These are phyloP conservation scores for Penicillium sp. DNA, from an alignment of 2,329 filamentous ascomycete species.

Conservation along the genomic window DNA sequence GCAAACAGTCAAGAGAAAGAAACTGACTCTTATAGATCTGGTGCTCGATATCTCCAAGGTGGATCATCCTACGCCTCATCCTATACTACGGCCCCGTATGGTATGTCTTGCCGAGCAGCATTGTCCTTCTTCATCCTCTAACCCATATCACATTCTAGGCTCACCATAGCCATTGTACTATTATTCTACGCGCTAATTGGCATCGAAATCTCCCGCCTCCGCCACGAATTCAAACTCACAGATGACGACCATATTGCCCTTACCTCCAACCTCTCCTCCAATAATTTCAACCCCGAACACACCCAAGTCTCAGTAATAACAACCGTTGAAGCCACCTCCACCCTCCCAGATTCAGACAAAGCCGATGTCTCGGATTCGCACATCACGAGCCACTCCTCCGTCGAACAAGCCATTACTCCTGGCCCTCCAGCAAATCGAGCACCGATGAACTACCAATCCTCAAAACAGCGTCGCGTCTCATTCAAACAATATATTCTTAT, in stretches of 20 bases:
- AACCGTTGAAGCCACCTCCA: constrained; percentile 7
- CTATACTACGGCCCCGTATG: constrained; percentile 41
- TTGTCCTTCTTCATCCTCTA: background rate
- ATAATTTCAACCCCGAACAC: constrained; percentile 12
- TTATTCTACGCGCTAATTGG: constrained; percentile 30
- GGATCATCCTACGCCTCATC: constrained; percentile 37
- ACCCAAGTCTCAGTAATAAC: constrained; percentile 9
- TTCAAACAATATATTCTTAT: constrained; percentile 43
- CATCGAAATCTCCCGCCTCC: constrained; percentile 33
- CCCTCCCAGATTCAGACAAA: background rate
- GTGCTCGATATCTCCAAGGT: constrained; percentile 40
- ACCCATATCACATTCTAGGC: constrained; percentile 19
- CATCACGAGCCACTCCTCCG: constrained; percentile 9
- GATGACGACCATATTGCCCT: constrained; percentile 31
- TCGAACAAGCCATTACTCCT: constrained; percentile 4
- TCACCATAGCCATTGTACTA: constrained; percentile 26
- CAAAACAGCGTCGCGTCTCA: constrained; percentile 32
- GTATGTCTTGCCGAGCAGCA: constrained; percentile 16
- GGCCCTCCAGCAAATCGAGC: background rate
- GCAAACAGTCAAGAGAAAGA: background rate
- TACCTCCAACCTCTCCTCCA: constrained; percentile 15
- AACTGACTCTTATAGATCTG: constrained; percentile 29
- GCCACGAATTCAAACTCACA: constrained; percentile 32
- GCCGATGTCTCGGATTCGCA: constrained; percentile 1
- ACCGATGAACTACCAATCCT: constrained; percentile 3